Percentiles rank a stretch among this genome's conserved stretches.
phyloP scores from a whole-genome alignment of 495 filamentous ascomycete species.

The Neurospora terricola region DNA sequence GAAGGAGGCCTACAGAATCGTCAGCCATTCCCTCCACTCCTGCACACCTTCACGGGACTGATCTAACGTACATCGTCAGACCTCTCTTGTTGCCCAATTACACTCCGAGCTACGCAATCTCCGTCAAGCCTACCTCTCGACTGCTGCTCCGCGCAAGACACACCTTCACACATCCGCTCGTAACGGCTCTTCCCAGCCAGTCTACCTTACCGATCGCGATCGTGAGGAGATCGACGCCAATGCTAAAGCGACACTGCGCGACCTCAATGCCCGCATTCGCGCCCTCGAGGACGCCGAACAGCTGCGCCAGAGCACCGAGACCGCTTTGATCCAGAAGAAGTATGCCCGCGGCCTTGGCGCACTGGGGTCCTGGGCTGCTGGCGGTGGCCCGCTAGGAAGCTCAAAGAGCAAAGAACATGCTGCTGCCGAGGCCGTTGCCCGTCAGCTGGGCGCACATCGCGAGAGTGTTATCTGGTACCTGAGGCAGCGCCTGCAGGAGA shows the following conservation, averaged over 20 bases:
- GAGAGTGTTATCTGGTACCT: slow-evolving; percentile 81
- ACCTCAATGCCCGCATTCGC: slow-evolving; percentile 66
- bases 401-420: slow-evolving; percentile 51
- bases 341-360: slow-evolving; percentile 50
- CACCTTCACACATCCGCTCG: slow-evolving; percentile 23
- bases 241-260: slow-evolving; percentile 70
- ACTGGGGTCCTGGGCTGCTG: slow-evolving; percentile 66
- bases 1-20: slow-evolving; percentile 91
- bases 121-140: slow-evolving; percentile 85
- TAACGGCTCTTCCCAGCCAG: slow-evolving; percentile 24
- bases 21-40: slow-evolving; percentile 30
- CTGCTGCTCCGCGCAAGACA: slow-evolving; percentile 42
- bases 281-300: slow-evolving; percentile 73
- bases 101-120: slow-evolving; percentile 67
- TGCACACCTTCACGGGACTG: background rate
- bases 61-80: slow-evolving; percentile 42
- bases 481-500: slow-evolving; percentile 60
- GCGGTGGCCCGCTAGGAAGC: slow-evolving; percentile 25
- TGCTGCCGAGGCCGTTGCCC: slow-evolving; percentile 55
- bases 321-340: slow-evolving; percentile 56
- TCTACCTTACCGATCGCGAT: slow-evolving; percentile 53
- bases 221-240: slow-evolving; percentile 75
- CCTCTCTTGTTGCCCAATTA: slow-evolving; percentile 72
- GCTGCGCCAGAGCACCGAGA: slow-evolving; percentile 63
- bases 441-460: slow-evolving; percentile 50